phyloP scores from a whole-genome alignment of 192 early-diverging fungal species.

The Rhizophagus clarus region DNA sequence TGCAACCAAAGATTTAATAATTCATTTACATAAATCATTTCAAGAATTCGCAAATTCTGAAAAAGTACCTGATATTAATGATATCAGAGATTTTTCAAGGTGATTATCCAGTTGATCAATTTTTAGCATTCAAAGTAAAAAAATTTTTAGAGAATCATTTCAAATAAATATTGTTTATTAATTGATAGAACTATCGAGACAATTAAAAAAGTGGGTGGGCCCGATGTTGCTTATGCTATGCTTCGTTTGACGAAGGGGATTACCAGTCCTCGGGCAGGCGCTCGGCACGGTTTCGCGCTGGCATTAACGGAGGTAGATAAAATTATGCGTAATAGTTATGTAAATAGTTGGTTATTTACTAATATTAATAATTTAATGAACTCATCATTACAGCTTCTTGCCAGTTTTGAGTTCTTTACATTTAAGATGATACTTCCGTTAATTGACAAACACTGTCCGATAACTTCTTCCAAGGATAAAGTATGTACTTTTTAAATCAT shows the following conservation, averaged over 20 bases:
- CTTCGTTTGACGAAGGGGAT: constrained; percentile 89
- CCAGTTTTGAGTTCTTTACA: constrained; percentile 41
- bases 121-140: background rate
- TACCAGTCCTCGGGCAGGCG: constrained; percentile 80
- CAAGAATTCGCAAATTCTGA: background rate
- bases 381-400: constrained; percentile 35
- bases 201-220: constrained; percentile 66
- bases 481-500: background rate
- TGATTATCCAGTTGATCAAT: background rate
- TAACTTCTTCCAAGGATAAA: constrained; percentile 27
- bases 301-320: constrained; percentile 77
- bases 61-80: background rate
- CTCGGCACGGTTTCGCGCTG: constrained; percentile 95
- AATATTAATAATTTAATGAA: background rate
- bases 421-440: background rate
- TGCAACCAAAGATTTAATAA: background rate
- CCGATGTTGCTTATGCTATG: constrained; percentile 85
- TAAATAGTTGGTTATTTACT: background rate
- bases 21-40: constrained; percentile 12
- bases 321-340: background rate
- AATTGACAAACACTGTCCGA: constrained; percentile 21
- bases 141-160: background rate
- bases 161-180: background rate
- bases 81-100: background rate
- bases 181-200: constrained; percentile 40